Evolutionary conservation across 164 flowering plant genomes (phyloP), one percentile per base, ranked within the genome.

Genomic region (Umbilicus rupestris): DNA sequence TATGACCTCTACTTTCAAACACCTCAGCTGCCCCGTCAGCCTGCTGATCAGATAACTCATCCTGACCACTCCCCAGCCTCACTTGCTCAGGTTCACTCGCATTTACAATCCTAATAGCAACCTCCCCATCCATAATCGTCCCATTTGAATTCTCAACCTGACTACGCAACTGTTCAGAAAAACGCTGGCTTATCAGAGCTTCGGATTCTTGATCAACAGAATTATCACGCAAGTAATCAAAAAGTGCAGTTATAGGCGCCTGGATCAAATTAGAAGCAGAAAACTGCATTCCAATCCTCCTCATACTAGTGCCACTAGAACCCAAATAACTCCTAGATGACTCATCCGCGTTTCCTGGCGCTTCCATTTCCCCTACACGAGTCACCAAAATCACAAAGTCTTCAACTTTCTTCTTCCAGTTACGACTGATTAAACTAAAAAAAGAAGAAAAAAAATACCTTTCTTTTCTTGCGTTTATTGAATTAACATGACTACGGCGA

Each of bases 21-120:
- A 39, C 60, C 17, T 31, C 64, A 31, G 37, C 64, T 20, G 44
- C 42, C 65, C 37, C n/a, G 4, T 66, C 74, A 20, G 47, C 65
- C 49, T 39, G 65, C 58, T 7, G 69, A 33, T 24, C 50, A 15
- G 75, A 63, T 15, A 59, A 71, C 65, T 67, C 79, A 71, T 45
- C 60, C 60, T 30, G 33, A 24, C 58, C 58, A 26, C 29, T 33
- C 1, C 4, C 74, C 12, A 73, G 78, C 66, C 78, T 68, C 15
- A 17, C 69, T 69, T 72, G 76, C 46, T 90, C 97, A 7, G 80
- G 89, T 59, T 91, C 97, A 16, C 76, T 85, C 0, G 82, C 81
- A 31, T 92, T 89, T 45, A 95, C 87, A 31, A 95, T 95, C 80
- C 97, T 78, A 68, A 95, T 95, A 0, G 97, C 81, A 24, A 95